Percentiles rank a stretch among this genome's conserved stretches.
Evolutionary conservation across 139 green algal genomes (phyloP).

Genomic region (Mesotaenium endlicherianum): DNA sequence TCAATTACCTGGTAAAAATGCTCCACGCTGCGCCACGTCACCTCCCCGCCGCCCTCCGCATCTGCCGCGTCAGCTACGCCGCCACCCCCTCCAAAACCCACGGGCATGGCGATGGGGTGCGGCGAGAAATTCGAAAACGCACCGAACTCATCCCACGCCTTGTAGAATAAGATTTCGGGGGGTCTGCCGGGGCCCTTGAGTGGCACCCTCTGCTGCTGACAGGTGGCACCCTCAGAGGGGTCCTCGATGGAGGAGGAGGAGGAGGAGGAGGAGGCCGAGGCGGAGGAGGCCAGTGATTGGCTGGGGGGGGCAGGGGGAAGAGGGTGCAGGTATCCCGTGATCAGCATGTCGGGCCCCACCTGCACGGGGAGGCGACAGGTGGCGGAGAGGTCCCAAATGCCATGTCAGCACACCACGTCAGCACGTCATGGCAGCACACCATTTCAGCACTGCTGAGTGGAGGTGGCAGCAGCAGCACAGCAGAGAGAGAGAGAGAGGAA

Average conservation of each 20-base stretch:
- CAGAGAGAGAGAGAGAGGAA: too few species aligned
- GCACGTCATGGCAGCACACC: too few species aligned
- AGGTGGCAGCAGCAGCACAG: too few species aligned
- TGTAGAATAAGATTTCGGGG: conserved; percentile 80
- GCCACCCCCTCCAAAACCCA: too few species aligned
- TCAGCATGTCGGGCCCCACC: conserved; percentile 81
- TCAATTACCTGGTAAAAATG: conserved; percentile 81
- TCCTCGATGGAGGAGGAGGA: too few species aligned
- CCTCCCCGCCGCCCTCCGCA: neutral
- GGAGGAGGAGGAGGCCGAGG: too few species aligned
- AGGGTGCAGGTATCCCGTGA: conserved; percentile 80
- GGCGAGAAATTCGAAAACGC: conserved; percentile 92
- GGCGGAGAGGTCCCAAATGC: too few species aligned
- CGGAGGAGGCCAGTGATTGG: neutral
- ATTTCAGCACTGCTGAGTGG: too few species aligned
- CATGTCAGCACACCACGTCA: too few species aligned
- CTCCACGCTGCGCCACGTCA: conserved; percentile 76
- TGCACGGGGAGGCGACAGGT: neutral
- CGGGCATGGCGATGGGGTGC: conserved; percentile 78
- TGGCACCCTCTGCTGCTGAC: too few species aligned
- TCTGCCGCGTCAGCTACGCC: neutral
- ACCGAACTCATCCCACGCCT: conserved; percentile 90
- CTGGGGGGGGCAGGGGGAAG: neutral
- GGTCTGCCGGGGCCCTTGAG: too few species aligned
- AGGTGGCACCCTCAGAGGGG: too few species aligned